These are phyloP conservation scores for Metroxylon sagu DNA, from an alignment of 176 grass and related monocot species.

Conservation along the genomic window DNA sequence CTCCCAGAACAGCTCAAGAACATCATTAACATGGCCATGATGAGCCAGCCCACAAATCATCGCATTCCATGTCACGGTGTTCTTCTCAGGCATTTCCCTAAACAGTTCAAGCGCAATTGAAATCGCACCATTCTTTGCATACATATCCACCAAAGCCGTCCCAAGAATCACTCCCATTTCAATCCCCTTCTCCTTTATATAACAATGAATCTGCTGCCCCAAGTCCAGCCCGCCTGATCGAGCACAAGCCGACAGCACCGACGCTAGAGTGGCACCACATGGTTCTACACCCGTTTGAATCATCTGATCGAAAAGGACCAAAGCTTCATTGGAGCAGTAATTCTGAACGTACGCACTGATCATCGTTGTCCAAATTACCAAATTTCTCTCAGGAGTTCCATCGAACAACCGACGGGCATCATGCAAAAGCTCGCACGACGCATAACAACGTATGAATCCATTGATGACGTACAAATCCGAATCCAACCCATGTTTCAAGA, in stretches of 20 bases:
- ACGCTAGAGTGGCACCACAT: slow-evolving; percentile 8
- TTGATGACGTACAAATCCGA: slow-evolving; percentile 34
- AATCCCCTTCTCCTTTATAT: slow-evolving; percentile 26
- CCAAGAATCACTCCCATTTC: slow-evolving; percentile 31
- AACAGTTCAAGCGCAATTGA: slow-evolving; percentile 25
- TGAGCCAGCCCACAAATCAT: slow-evolving; percentile 38
- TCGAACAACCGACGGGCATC: slow-evolving; percentile 33
- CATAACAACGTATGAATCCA: slow-evolving; percentile 31
- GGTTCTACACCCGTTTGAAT: slow-evolving; percentile 20
- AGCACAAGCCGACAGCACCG: slow-evolving; percentile 37
- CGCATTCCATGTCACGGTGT: slow-evolving; percentile 30
- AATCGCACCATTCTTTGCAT: slow-evolving; percentile 36
- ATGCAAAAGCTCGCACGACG: background rate
- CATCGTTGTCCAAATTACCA: slow-evolving; percentile 29
- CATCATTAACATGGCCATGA: slow-evolving; percentile 25
- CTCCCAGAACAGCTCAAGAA: slow-evolving; percentile 16
- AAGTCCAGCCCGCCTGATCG: slow-evolving; percentile 28
- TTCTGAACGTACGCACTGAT: slow-evolving; percentile 34
- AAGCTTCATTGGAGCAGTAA: slow-evolving; percentile 14
- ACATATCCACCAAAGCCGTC: slow-evolving; percentile 49
- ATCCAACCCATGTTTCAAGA: slow-evolving; percentile 18
- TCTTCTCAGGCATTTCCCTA: slow-evolving; percentile 17
- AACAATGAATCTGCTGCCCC: slow-evolving; percentile 34
- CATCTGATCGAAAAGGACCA: slow-evolving; percentile 36
- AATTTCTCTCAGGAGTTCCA: slow-evolving; percentile 14